Evolutionary conservation across 108 stramenopile species (phyloP).

Genomic region (Epipyxis sp.): DNA sequence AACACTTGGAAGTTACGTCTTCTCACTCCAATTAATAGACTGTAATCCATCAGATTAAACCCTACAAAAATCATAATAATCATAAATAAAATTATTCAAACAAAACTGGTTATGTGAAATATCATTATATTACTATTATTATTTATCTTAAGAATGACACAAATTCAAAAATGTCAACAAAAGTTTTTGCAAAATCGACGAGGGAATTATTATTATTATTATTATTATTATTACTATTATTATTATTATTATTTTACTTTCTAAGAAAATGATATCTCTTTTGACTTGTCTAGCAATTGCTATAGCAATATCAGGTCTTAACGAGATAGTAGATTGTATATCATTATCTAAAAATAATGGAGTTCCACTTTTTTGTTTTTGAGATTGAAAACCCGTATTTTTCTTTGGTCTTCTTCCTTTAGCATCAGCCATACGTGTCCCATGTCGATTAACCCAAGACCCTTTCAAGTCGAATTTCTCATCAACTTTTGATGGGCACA

Average conservation of each 20-base stretch:
- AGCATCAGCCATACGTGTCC: no score
- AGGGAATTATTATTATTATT: no score
- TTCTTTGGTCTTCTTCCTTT: neutral
- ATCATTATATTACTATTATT: no score
- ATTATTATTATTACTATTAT: no score
- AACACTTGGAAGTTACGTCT: neutral
- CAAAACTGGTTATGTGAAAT: no score
- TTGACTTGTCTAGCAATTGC: neutral
- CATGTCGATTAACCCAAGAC: conserved; percentile 31
- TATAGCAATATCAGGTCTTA: neutral
- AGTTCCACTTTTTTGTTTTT: neutral
- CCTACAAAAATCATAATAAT: no score
- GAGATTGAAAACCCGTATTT: neutral
- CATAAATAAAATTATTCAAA: no score
- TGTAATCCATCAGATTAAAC: neutral
- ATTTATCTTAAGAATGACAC: no score
- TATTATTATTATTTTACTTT: no score
- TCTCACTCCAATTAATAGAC: neutral
- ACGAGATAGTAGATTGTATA: neutral
- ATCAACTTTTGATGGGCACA: neutral
- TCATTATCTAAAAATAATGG: conserved; percentile 28
- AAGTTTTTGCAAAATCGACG: no score
- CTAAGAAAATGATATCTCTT: conserved; percentile 3
- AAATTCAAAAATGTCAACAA: no score
- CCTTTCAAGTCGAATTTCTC: conserved; percentile 32